Base-by-base conservation (phyloP, 1,284 basidiomycete species). In the Ganoderma lucidum region DNA sequence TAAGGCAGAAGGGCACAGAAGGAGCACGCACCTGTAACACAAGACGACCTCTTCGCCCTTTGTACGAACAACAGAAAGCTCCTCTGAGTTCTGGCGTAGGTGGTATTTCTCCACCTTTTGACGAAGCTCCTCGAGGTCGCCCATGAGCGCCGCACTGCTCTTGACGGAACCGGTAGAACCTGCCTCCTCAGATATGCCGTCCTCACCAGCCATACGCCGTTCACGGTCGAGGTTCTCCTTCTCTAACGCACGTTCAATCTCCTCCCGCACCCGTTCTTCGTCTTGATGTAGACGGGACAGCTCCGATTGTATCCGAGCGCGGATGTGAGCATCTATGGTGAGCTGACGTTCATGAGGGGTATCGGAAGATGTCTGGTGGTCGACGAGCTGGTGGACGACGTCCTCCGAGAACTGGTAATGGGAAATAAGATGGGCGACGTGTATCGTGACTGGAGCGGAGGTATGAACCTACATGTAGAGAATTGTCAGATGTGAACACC, bases 181-280 rank as follows among this genome's bases (percentile, higher is more conserved):
- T 39, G 75, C 79, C 41, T 81, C 82, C 2, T 69, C 71, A 12
- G 66, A 62, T 19, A 65, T 75, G 48, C 76, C 80, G 70, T 76
- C 77, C 45, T 82, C 83, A 53, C 84, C 86, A 8, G 85, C 84
- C 83, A 87, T 84, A 42, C 77, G 77, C 71, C 82, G 84, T 80
- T 94, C 93, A 67, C 85, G 85, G 79, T 94, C 91, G 60, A 94
- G 79, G 78, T 94, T 95, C 82, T 95, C 93, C 81, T 90, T 91
- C 82, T 94, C 91, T 48, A 95, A 82, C 3, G 90, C 91, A 48
- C 77, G 80, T 75, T 92, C 89, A 62, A 95, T 93, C 79, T 93
- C 87, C 64, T 82, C 81, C 55, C 85, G 86, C 4, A 94, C 89
- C 30, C 82, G 78, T 72, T 90, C 87, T 77, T 94, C 93, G 75